Percentiles rank a stretch among this genome's conserved stretches.
phyloP scores from a whole-genome alignment of 2,329 filamentous ascomycete genomes.

The Epicoccum nigrum region DNA sequence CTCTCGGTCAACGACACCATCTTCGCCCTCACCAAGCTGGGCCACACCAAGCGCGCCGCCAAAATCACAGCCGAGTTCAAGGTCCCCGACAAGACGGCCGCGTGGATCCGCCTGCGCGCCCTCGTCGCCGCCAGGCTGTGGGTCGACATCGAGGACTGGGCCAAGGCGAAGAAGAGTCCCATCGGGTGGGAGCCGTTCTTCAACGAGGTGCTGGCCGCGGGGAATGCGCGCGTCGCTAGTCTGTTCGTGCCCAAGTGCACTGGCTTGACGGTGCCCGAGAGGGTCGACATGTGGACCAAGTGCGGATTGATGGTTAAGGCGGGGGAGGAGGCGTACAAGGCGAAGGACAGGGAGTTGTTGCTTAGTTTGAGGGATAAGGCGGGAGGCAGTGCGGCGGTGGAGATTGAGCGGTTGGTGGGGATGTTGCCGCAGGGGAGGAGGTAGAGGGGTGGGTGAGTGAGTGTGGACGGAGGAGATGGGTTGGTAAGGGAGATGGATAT shows the following conservation, averaged over 20 bases:
- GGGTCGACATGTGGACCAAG: constrained; percentile 93
- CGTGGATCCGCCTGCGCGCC: constrained; percentile 85
- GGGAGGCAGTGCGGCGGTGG: constrained; percentile 70
- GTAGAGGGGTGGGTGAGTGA: neutral
- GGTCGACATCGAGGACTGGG: constrained; percentile 87
- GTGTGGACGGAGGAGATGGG: neutral
- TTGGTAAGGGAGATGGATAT: neutral
- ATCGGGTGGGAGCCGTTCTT: constrained; percentile 99
- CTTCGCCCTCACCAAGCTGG: constrained; percentile 81
- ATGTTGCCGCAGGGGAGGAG: constrained; percentile 44
- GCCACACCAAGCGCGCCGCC: constrained; percentile 82
- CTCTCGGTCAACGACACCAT: constrained; percentile 90
- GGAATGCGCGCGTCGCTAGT: constrained; percentile 84
- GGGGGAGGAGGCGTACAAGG: constrained; percentile 86
- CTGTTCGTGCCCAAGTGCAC: constrained; percentile 89
- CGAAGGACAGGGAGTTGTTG: constrained; percentile 78
- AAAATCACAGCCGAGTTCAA: constrained; percentile 90
- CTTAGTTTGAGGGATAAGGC: constrained; percentile 76
- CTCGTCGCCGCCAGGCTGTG: constrained; percentile 90
- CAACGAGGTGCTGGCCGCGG: constrained; percentile 84
- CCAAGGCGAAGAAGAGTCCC: constrained; percentile 78
- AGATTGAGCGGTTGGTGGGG: constrained; percentile 80
- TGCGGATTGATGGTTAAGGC: constrained; percentile 89
- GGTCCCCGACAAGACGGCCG: constrained; percentile 85
- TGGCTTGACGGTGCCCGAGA: constrained; percentile 68